phyloP scores from a whole-genome alignment of 2,329 filamentous ascomycete species.

The Verticillium isaacii region DNA sequence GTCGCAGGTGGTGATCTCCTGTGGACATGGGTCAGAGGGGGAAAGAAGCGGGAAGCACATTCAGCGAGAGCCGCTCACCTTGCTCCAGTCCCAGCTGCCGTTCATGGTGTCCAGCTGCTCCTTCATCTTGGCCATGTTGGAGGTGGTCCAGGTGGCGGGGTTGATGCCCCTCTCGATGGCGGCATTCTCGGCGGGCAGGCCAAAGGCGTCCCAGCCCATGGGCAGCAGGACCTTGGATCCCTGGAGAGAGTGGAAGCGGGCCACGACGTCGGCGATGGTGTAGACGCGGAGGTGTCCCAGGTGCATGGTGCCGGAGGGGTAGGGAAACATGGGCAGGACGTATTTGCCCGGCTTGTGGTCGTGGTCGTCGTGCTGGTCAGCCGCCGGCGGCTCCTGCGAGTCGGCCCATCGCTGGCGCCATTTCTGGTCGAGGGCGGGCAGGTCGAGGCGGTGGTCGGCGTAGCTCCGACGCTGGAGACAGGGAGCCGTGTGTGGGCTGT shows the following conservation, averaged over 20 bases:
- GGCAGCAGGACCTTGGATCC: slow-evolving; percentile 74
- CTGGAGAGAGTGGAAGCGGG: slow-evolving; percentile 69
- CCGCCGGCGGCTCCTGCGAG: slow-evolving; percentile 10
- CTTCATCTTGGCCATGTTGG: slow-evolving; percentile 83
- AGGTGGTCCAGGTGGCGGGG: slow-evolving; percentile 72
- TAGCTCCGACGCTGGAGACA: slow-evolving; percentile 24
- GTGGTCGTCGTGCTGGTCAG: slow-evolving; percentile 10
- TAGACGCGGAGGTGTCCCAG: slow-evolving; percentile 86
- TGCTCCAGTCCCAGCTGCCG: slow-evolving; percentile 76
- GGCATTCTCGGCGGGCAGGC: slow-evolving; percentile 85
- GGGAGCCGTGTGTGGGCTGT: background rate
- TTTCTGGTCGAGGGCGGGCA: slow-evolving; percentile 43
- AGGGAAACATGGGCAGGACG: slow-evolving; percentile 88
- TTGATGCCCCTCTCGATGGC: slow-evolving; percentile 77
- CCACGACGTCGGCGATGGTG: slow-evolving; percentile 81
- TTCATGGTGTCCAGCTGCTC: slow-evolving; percentile 75
- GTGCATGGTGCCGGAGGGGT: slow-evolving; percentile 82
- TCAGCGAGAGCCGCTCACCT: slow-evolving; percentile 47
- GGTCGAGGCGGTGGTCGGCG: slow-evolving; percentile 33
- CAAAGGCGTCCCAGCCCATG: slow-evolving; percentile 96
- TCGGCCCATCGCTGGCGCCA: slow-evolving; percentile 45
- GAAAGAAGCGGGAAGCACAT: background rate
- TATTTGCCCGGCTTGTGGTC: slow-evolving; percentile 41
- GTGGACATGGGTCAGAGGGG: slow-evolving; percentile 7
- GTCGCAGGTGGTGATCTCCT: slow-evolving; percentile 83